Evolutionary conservation across 1,284 basidiomycete species (phyloP), one percentile per base, ranked within the genome.

Genomic region (Trichosporon sp.): DNA sequence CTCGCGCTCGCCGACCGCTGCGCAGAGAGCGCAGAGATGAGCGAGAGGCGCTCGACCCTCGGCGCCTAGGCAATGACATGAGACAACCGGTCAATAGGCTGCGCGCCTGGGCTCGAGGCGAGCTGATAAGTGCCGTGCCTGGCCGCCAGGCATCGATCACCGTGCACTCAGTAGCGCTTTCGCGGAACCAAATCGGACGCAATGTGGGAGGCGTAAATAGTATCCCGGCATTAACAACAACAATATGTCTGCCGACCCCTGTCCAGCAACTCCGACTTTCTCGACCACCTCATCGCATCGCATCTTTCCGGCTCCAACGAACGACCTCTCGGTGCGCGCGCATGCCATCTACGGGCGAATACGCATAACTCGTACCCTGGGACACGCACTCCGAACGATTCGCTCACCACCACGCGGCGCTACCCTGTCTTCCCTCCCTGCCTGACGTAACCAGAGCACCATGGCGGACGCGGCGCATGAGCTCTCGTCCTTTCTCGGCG

Each of bases 401-500:
- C 51, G 51, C 23, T 15, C 51, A 29, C 25, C 47, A 11, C 47
- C 25, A 56, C 51, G 13, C 51, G 23, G 51, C 51, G 21, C 47
- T 13, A 56, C 25, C 38, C 38, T 42, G 38, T 15, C 51, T 25
- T 27, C 51, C 23, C 27, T 6, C 51, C 1, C 11, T 6, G 27
- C 29, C 27, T 60, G 56, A 60, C 56, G 29, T 60, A n/a, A 31
- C 51, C 27, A 11, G 51, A 23, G 27, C 56, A 32, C 27, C 27
- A 60, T 60, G 56, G 56, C 56, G 15, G 56, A 60, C 56, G 56
- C 56, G 2, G 56, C 56, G 29, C 56, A 60, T 6, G 56, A 60
- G 56, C 56, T 60, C 27, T 60, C 56, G 29, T 60, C 56, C 56
- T 60, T 60, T 29, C 56, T 60, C 27, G 56, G 56, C 29, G 56